A percentile compares a stretch with the other conserved stretches of the same genome.
These are phyloP conservation scores for Mollisiaceae sp. DNA, from an alignment of 2,329 filamentous ascomycete genomes.

Conservation along the genomic window DNA sequence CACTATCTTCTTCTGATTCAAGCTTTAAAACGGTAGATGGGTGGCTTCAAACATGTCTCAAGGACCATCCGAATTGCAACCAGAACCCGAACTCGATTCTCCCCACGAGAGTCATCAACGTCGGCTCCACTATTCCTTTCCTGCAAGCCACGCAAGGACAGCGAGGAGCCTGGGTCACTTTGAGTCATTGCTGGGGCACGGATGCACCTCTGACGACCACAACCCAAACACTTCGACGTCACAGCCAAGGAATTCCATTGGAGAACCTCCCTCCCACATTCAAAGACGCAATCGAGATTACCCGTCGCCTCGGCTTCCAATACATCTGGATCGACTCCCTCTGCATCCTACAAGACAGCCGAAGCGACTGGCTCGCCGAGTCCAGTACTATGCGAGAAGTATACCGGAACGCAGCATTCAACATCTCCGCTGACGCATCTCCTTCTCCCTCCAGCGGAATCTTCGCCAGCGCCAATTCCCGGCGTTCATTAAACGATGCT, in stretches of 20 bases:
- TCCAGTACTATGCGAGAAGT: constrained; percentile 10
- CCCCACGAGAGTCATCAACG: constrained; percentile 1
- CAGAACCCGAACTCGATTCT: not conserved
- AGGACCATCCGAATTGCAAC: constrained; percentile 2
- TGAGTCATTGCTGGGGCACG: constrained; percentile 17
- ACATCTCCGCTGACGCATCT: constrained; percentile 8
- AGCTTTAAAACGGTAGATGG: not conserved
- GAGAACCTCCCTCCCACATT: constrained; percentile 9
- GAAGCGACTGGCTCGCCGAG: constrained; percentile 13
- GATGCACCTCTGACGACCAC: constrained; percentile 10
- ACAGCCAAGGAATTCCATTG: not conserved
- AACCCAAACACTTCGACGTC: not conserved
- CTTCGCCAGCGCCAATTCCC: not conserved
- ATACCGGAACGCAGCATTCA: constrained; percentile 10
- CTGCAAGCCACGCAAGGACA: not conserved
- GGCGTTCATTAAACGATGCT: not conserved
- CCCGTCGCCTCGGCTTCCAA: not conserved
- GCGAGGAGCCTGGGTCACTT: constrained; percentile 11
- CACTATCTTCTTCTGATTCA: not conserved
- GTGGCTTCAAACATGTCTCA: constrained; percentile 3
- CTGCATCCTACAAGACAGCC: constrained; percentile 15
- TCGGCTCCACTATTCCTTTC: constrained; percentile 2
- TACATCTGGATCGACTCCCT: constrained; percentile 15
- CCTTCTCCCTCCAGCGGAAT: not conserved
- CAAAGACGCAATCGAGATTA: constrained; percentile 2